These are phyloP conservation scores for Eimeria nieschulzi DNA, from an alignment of 169 alveolate species.

Conservation along the genomic window DNA sequence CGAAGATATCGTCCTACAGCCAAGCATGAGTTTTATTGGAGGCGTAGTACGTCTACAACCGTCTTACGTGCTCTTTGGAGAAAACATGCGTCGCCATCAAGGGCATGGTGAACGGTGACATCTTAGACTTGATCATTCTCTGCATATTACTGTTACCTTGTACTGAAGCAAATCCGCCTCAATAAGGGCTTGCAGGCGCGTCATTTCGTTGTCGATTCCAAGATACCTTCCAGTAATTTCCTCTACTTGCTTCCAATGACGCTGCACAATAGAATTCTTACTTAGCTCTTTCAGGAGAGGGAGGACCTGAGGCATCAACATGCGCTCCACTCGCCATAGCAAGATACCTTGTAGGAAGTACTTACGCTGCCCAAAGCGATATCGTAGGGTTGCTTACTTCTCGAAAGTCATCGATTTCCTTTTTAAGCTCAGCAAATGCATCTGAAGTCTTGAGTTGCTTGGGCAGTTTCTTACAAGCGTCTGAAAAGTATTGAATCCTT, in stretches of 20 bases:
- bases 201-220: conserved; percentile 86
- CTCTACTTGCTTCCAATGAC: conserved; percentile 95
- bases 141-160: conserved; percentile 14
- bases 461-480: conserved; percentile 92
- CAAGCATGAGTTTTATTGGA: background rate
- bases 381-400: conserved; percentile 71
- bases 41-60: too few relatives aligned
- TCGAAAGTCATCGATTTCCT: conserved; percentile 91
- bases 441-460: conserved; percentile 94
- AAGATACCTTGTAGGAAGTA: background rate
- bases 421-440: conserved; percentile 94
- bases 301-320: conserved; percentile 77
- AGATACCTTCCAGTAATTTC: conserved; percentile 87
- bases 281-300: conserved; percentile 93
- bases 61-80: too few relatives aligned
- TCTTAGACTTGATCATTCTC: too few relatives aligned
- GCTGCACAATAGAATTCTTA: conserved; percentile 91
- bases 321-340: conserved; percentile 74
- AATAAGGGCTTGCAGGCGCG: conserved; percentile 88
- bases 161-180: conserved; percentile 85
- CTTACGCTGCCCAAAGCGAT: background rate
- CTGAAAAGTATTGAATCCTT: conserved; percentile 82
- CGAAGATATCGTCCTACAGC: conserved; percentile 93
- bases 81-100: too few relatives aligned
- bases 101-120: too few relatives aligned